phyloP scores from a whole-genome alignment of 2,329 filamentous ascomycete genomes.

The Aspergillus spinulosporus region DNA sequence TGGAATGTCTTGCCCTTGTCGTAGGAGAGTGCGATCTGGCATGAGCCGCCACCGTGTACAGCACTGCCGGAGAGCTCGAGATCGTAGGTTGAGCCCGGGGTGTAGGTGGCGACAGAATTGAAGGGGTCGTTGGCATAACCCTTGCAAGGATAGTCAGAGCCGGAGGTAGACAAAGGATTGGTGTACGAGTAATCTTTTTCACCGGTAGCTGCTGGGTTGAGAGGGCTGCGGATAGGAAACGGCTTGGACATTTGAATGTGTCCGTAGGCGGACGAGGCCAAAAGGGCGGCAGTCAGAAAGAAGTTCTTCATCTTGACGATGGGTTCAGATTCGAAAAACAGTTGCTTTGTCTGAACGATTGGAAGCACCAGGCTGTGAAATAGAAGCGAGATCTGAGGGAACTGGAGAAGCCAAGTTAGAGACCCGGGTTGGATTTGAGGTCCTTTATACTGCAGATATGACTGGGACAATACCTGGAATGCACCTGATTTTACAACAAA shows the following conservation, averaged over 20 bases:
- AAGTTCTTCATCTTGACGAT: slow-evolving; percentile 34
- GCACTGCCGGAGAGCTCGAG: slow-evolving; percentile 65
- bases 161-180: slow-evolving; percentile 59
- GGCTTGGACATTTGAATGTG: slow-evolving; percentile 61
- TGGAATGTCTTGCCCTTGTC: slow-evolving; percentile 69
- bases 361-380: slow-evolving; percentile 6
- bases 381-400: neutral
- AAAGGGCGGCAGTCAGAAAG: slow-evolving; percentile 29
- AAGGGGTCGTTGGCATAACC: slow-evolving; percentile 59
- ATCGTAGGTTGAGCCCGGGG: slow-evolving; percentile 62
- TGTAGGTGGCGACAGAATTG: slow-evolving; percentile 60
- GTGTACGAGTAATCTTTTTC: slow-evolving; percentile 72
- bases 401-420: neutral
- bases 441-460: neutral
- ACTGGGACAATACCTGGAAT: neutral
- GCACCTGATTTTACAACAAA: slow-evolving; percentile 1
- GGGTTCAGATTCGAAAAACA: neutral
- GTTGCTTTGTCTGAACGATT: neutral
- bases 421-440: neutral
- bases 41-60: slow-evolving; percentile 69
- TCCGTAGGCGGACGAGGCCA: slow-evolving; percentile 37
- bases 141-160: slow-evolving; percentile 75
- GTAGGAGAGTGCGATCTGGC: slow-evolving; percentile 73
- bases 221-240: slow-evolving; percentile 54
- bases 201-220: slow-evolving; percentile 48